Percentiles rank a stretch among this genome's conserved stretches.
phyloP scores from a whole-genome alignment of 139 green algal genomes.

The Edaphochlamys debaryana region DNA sequence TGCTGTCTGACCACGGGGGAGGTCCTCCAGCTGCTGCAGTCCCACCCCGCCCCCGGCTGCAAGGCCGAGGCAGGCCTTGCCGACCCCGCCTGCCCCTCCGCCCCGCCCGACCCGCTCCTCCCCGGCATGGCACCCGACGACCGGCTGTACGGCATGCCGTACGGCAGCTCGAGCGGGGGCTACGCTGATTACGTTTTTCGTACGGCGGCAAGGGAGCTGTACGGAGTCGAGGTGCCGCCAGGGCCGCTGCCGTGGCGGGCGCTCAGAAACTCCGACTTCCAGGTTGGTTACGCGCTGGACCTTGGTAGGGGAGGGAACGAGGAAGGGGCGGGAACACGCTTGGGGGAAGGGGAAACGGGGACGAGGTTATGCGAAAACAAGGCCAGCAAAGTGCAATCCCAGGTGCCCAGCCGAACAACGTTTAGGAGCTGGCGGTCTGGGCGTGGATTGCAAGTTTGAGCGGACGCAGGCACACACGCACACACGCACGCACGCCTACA shows the following conservation, averaged over 20 bases:
- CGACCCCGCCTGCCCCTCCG: background rate
- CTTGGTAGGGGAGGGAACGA: too few relatives aligned
- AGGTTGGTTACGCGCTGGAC: too few relatives aligned
- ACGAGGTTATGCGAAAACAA: too few relatives aligned
- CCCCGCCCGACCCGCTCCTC: conserved; percentile 19
- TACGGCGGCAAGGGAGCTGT: conserved; percentile 78
- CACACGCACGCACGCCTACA: too few relatives aligned
- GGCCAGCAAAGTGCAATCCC: too few relatives aligned
- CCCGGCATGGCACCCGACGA: conserved; percentile 1
- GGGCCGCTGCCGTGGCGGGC: conserved; percentile 73
- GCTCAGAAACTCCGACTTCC: conserved; percentile 84
- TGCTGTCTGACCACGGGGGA: conserved; percentile 92
- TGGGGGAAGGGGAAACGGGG: too few relatives aligned
- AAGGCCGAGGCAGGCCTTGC: background rate
- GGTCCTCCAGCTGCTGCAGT: conserved; percentile 83
- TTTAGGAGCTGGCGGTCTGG: too few relatives aligned
- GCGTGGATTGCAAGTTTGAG: too few relatives aligned
- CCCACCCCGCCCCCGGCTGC: conserved; percentile 21
- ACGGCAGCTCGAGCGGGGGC: conserved; percentile 80
- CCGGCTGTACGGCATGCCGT: conserved; percentile 30
- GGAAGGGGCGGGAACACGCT: too few relatives aligned
- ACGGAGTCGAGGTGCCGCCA: conserved; percentile 65
- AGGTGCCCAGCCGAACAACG: too few relatives aligned
- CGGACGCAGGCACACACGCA: too few relatives aligned
- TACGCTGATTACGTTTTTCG: conserved; percentile 89